phyloP scores from a whole-genome alignment of 306 rosid genomes.

The Fagus crenata region DNA sequence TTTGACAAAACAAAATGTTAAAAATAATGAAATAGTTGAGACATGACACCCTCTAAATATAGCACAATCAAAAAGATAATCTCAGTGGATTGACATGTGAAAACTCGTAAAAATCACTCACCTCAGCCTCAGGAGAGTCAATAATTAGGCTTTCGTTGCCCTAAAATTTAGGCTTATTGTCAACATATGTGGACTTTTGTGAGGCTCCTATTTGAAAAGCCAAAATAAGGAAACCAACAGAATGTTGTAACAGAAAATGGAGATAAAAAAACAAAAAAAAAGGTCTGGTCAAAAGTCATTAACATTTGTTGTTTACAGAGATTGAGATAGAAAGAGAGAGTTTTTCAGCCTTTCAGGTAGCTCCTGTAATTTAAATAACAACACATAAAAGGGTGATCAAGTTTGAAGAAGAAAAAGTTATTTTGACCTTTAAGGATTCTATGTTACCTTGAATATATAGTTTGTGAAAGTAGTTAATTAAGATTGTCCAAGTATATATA shows the following conservation, averaged over 20 bases:
- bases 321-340: neutral
- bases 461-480: neutral
- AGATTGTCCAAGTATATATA: neutral
- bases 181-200: neutral
- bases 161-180: neutral
- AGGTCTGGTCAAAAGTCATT: neutral
- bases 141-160: neutral
- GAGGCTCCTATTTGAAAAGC: slow-evolving; percentile 19
- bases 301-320: neutral
- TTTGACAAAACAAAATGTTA: too few relatives aligned
- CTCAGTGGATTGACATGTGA: neutral
- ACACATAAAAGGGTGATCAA: neutral
- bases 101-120: too few relatives aligned
- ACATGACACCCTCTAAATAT: neutral
- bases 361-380: neutral
- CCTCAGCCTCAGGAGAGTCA: neutral
- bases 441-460: neutral
- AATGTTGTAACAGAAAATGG: neutral
- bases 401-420: too few relatives aligned
- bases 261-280: neutral
- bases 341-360: neutral
- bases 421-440: neutral
- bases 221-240: slow-evolving; percentile 17
- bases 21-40: neutral
- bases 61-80: too few relatives aligned